Conservation (phyloP, 2,329 filamentous ascomycete genomes). For the Cordyceps militaris region DNA sequence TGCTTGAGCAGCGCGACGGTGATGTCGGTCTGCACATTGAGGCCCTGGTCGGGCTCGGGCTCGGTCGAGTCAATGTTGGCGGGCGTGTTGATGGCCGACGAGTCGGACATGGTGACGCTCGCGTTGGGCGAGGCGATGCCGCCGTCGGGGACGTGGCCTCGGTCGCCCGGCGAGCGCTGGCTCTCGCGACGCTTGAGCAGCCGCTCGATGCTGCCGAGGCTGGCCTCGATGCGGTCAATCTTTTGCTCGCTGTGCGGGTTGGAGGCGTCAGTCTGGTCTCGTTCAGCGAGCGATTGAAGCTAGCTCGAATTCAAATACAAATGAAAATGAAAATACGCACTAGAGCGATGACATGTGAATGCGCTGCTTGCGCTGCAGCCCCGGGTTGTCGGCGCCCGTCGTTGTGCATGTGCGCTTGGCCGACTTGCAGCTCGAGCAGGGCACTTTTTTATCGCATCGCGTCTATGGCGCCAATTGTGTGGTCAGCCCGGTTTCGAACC, state of each 20-base stretch:
- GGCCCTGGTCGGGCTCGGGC: conserved; percentile 31
- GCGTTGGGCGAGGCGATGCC: conserved; percentile 23
- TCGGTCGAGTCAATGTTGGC: conserved; percentile 9
- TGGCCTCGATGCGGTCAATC: conserved; percentile 41
- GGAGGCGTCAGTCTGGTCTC: neutral
- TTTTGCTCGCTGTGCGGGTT: conserved; percentile 41
- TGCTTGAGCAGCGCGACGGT: conserved; percentile 48
- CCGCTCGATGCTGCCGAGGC: conserved; percentile 37
- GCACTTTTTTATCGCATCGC: conserved; percentile 51
- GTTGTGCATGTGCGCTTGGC: conserved; percentile 49
- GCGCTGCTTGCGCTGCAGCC: conserved; percentile 47
- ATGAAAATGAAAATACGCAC: conserved; percentile 40
- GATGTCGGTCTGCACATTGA: conserved; percentile 44
- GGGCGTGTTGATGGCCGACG: conserved; percentile 11
- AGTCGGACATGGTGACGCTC: conserved; percentile 10
- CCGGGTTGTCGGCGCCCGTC: conserved; percentile 45
- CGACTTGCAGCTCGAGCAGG: conserved; percentile 51
- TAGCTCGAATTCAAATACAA: no score
- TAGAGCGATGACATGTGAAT: conserved; percentile 56
- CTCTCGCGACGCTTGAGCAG: conserved; percentile 32
- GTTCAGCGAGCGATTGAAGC: no score
- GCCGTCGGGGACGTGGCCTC: conserved; percentile 31
- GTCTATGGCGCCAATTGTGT: neutral
- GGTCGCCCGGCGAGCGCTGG: conserved; percentile 30
- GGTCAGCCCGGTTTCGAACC: neutral